Percentiles rank a stretch among this genome's conserved stretches.
Evolutionary conservation across 805 yeast species (phyloP).

Genomic region (Lachancea sp.): DNA sequence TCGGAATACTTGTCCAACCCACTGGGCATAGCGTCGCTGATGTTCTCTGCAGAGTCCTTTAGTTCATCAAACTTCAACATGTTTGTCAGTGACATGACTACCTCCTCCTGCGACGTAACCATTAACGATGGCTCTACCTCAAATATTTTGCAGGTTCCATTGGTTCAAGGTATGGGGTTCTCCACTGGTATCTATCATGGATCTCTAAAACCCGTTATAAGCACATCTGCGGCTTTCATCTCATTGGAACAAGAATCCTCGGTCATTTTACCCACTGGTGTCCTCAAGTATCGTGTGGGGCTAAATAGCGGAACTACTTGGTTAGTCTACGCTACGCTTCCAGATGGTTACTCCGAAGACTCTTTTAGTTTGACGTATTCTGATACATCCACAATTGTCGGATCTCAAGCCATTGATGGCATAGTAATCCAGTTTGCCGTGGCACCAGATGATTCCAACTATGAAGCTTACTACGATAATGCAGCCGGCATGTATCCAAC

Average conservation of each 20-base stretch:
- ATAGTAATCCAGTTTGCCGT: constrained; percentile 47
- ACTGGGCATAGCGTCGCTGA: constrained; percentile 45
- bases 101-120: constrained; percentile 46
- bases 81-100: constrained; percentile 41
- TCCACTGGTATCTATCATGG: constrained; percentile 47
- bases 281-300: constrained; percentile 47
- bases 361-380: constrained; percentile 32
- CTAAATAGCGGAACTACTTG: constrained; percentile 43
- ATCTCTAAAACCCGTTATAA: constrained; percentile 39
- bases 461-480: constrained; percentile 45
- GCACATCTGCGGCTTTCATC: constrained; percentile 42
- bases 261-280: constrained; percentile 32
- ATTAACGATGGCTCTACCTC: constrained; percentile 22
- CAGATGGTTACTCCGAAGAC: constrained; percentile 25
- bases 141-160: constrained; percentile 41
- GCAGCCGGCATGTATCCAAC: constrained; percentile 66
- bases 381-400: constrained; percentile 35
- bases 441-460: constrained; percentile 35
- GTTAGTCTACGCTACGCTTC: constrained; percentile 45
- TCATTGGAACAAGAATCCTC: constrained; percentile 34
- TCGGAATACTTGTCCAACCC: constrained; percentile 48
- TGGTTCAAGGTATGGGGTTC: constrained; percentile 59
- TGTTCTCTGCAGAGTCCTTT: constrained; percentile 49
- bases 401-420: constrained; percentile 33
- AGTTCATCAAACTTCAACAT: constrained; percentile 35